Percentiles rank a stretch among this genome's conserved stretches.
These are phyloP conservation scores for Tardiomyces depauwii DNA, from an alignment of 1,139 yeast species.

Conservation along the genomic window DNA sequence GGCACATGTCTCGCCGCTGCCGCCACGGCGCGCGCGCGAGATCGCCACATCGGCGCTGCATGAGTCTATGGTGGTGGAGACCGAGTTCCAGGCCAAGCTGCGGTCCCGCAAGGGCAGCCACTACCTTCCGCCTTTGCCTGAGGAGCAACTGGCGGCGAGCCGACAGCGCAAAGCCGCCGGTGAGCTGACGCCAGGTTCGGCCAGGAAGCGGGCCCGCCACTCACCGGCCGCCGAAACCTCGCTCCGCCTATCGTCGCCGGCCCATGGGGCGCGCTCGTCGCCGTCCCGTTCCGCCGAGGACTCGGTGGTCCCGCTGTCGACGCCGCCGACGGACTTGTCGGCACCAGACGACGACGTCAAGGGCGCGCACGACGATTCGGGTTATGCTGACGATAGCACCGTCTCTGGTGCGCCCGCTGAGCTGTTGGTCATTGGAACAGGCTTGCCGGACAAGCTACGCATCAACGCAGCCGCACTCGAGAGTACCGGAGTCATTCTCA, in stretches of 20 bases:
- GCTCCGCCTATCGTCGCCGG: no score
- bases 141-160: constrained; percentile 10
- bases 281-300: background rate
- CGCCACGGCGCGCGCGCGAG: constrained; percentile 43
- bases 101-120: constrained; percentile 1
- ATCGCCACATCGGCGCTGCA: constrained; percentile 45
- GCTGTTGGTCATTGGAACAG: background rate
- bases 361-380: background rate
- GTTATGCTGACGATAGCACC: background rate
- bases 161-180: background rate
- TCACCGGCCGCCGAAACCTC: background rate
- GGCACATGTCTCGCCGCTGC: constrained; percentile 9
- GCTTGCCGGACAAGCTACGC: background rate
- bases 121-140: constrained; percentile 1
- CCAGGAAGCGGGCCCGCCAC: background rate
- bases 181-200: background rate
- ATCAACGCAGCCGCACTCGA: background rate
- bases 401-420: background rate
- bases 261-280: background rate
- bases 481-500: background rate
- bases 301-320: background rate
- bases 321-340: background rate
- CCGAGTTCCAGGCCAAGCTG: constrained; percentile 2
- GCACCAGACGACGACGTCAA: background rate
- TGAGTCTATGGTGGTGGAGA: constrained; percentile 3